Conservation (phyloP, 2,329 filamentous ascomycete species). For the Penicillium sumatraense region DNA sequence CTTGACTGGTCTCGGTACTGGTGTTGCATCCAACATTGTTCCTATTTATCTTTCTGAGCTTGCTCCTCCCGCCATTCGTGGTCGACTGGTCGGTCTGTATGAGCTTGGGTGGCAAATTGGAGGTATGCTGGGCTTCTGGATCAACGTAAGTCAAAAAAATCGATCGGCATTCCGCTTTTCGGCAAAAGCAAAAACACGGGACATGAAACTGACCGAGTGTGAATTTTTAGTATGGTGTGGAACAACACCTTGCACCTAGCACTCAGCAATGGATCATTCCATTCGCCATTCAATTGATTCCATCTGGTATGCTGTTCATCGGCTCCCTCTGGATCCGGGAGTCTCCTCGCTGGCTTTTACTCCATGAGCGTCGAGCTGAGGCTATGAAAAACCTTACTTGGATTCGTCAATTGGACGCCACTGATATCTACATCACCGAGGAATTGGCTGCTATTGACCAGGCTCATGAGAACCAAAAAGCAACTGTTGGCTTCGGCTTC, state of each 20-base stretch:
- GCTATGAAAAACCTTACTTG: slow-evolving; percentile 59
- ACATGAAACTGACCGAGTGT: background rate
- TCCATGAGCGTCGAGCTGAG: slow-evolving; percentile 70
- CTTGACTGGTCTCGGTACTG: slow-evolving; percentile 61
- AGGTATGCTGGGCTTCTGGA: slow-evolving; percentile 57
- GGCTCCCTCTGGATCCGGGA: slow-evolving; percentile 66
- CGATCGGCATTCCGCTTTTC: background rate
- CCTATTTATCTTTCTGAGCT: slow-evolving; percentile 66
- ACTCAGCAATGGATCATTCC: slow-evolving; percentile 49
- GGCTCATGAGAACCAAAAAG: slow-evolving; percentile 67
- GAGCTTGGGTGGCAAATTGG: slow-evolving; percentile 61
- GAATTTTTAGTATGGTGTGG: slow-evolving; percentile 57
- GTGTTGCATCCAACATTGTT: slow-evolving; percentile 60
- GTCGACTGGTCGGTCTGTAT: slow-evolving; percentile 63
- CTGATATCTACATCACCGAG: slow-evolving; percentile 69
- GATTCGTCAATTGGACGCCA: slow-evolving; percentile 46
- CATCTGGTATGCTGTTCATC: slow-evolving; percentile 51
- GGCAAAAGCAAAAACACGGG: background rate
- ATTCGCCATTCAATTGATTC: slow-evolving; percentile 48
- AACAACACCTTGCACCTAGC: slow-evolving; percentile 35
- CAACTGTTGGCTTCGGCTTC: slow-evolving; percentile 70
- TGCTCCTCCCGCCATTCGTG: slow-evolving; percentile 62
- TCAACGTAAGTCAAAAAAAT: slow-evolving; percentile 42
- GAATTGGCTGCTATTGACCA: slow-evolving; percentile 73
- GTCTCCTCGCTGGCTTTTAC: slow-evolving; percentile 72